Conservation (phyloP, 2,329 filamentous ascomycete species). For the Xylaria sp. region DNA sequence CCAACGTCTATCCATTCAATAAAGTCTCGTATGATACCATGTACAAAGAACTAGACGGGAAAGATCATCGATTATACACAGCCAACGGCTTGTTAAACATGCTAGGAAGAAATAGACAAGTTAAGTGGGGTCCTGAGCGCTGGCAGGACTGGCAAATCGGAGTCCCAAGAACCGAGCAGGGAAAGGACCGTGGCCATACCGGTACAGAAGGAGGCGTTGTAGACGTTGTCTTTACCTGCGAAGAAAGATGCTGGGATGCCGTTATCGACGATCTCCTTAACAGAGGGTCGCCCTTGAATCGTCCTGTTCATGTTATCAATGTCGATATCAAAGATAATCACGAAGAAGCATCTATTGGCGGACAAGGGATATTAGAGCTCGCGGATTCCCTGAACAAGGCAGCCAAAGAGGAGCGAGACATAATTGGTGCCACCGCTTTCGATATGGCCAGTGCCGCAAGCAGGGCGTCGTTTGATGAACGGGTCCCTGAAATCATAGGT, state of each 20-base stretch:
- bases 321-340: slow-evolving; percentile 99
- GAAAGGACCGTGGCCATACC: slow-evolving; percentile 74
- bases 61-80: slow-evolving; percentile 86
- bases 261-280: slow-evolving; percentile 92
- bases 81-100: slow-evolving; percentile 95
- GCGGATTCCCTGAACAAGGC: slow-evolving; percentile 83
- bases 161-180: slow-evolving; percentile 77
- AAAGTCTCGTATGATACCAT: slow-evolving; percentile 94
- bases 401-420: slow-evolving; percentile 76
- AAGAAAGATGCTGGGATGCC: slow-evolving; percentile 97
- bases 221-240: slow-evolving; percentile 94
- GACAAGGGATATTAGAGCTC: slow-evolving; percentile 88
- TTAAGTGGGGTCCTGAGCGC: slow-evolving; percentile 95
- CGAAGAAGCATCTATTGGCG: slow-evolving; percentile 90
- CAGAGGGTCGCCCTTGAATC: slow-evolving; percentile 83
- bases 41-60: slow-evolving; percentile 85
- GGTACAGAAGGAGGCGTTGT: slow-evolving; percentile 90
- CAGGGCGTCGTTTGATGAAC: slow-evolving; percentile 84
- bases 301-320: slow-evolving; percentile 96
- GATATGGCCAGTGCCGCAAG: slow-evolving; percentile 70
- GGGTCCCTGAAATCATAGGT: slow-evolving; percentile 87
- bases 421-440: slow-evolving; percentile 68
- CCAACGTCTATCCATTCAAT: slow-evolving; percentile 98
- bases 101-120: slow-evolving; percentile 86
- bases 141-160: slow-evolving; percentile 98